Base-by-base conservation (phyloP, 2,329 filamentous ascomycete species). In the Nemania abortiva region DNA sequence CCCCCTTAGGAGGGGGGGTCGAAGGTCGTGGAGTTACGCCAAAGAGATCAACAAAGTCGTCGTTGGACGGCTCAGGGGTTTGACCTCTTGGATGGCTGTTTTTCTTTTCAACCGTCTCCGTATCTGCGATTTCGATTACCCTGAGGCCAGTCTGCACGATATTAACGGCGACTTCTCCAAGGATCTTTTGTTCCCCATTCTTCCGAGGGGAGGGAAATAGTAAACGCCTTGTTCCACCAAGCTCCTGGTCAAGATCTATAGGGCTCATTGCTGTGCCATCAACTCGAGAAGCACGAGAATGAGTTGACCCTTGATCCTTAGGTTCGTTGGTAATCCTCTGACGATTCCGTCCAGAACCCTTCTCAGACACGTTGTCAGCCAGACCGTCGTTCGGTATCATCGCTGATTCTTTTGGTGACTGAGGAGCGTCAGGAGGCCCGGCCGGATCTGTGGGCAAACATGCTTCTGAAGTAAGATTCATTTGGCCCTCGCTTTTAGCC, bases 131-230 rank as follows among this genome's bases (percentile, higher is more conserved):
- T 24, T 78, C 77, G 39, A 79, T 78, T 39, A 77, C 77, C 27
- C 82, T 81, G 2, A 81, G 76, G 18, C 80, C 75, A 3, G 83
- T 82, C 68, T 85, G 83, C 50, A 87, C 81, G 60, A 85, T 77
- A 72, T 90, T 90, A 18, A 86, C 81, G 15, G 84, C 80, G 49
- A 88, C 78, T 74, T 90, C 88, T 57, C 87, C 86, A 2, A 93
- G 83, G 24, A 88, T 86, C 76, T 89, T 93, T 1, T 86, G 81
- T 54, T 88, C 84, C 42, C 86, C 88, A 34, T 89, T 87, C 72
- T 91, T 91, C 52, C 90, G 86, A 1, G 92, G 92, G 0, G 92
- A 94, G 0, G 93, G 91, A 75, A 96, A 96, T 0, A 96, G 84
- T 2, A 95, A 80, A 66, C 93, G 86, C 69, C 91, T 86, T 0